Base-by-base conservation (phyloP, 2,329 filamentous ascomycete genomes). In the Ustulina deusta region DNA sequence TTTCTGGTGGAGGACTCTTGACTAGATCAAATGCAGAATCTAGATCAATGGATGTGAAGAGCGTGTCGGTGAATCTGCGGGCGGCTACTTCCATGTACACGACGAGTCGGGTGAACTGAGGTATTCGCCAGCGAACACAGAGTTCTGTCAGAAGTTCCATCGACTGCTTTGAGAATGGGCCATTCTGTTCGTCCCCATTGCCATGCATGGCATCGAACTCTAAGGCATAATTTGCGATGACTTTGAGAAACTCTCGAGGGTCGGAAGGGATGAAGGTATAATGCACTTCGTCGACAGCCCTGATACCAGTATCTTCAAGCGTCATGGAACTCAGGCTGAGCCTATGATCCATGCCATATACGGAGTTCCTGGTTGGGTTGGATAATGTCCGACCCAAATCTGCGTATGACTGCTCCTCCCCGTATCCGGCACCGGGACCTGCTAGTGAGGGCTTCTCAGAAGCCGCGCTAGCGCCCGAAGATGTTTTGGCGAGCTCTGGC, bases 211-310 rank as follows among this genome's bases (percentile, higher is more conserved):
- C 84, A 73, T 90, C 88, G 78, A 87, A 88, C 2, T 85, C 84
- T 79, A 97, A 85, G 36, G 93, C 91, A 77, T 94, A 90, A 73
- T 91, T 89, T 60, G 97, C 81, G 68, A 97, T 91, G 63, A 91
- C 90, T 76, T 93, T 92, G 81, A 97, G 97, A 77, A 92, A 94
- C 9, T 89, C 86, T 74, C 94, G 88, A 34, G 95, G 88, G 71
- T 97, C 93, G 38, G 91, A 84, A 36, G 96, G 96, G 66, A 97
- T 97, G 77, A 95, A 99, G 0, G 92, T 96, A 78, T 95, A 98
- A 57, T 90, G 86, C 55, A 89, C 82, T 73, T 91, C 87, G 70
- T 90, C 89, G 15, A 89, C 84, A 36, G 83, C 78, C 62, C 85
- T 81, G 66, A 86, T 85, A 69, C 81, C 77, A n/a, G 77, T 78